These are phyloP conservation scores for Coniochaeta sp. DNA, from an alignment of 2,329 filamentous ascomycete genomes.

Conservation along the genomic window DNA sequence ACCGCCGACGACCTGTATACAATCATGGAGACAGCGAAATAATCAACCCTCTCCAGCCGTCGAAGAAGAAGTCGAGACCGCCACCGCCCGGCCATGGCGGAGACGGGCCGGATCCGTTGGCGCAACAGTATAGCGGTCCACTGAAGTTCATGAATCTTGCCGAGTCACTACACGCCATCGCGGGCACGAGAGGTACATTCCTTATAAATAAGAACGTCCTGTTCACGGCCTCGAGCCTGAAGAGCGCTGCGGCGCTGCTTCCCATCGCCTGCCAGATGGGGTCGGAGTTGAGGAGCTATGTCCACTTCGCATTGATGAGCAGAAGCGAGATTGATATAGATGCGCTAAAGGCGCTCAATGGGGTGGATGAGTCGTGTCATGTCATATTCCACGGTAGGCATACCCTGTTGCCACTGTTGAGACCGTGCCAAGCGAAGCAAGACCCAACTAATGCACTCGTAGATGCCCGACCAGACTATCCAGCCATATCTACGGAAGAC, in stretches of 20 bases:
- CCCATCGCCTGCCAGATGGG: constrained; percentile 88
- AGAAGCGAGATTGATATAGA: constrained; percentile 62
- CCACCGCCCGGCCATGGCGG: neutral
- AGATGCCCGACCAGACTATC: constrained; percentile 73
- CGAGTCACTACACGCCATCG: constrained; percentile 52
- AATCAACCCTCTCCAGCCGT: constrained; percentile 1
- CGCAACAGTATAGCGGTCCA: constrained; percentile 57
- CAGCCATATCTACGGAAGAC: constrained; percentile 59
- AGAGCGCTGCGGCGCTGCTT: constrained; percentile 64
- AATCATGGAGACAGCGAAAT: constrained; percentile 7
- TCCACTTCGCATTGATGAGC: constrained; percentile 78
- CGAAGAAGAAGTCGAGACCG: constrained; percentile 7
- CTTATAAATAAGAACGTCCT: constrained; percentile 62
- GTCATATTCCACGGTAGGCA: constrained; percentile 51
- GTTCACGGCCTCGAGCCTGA: constrained; percentile 69
- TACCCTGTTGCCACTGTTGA: neutral
- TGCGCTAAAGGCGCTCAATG: constrained; percentile 69
- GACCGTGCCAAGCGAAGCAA: neutral
- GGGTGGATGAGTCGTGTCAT: constrained; percentile 63
- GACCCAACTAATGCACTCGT: constrained; percentile 11
- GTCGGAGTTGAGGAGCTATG: constrained; percentile 56
- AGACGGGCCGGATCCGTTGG: constrained; percentile 2
- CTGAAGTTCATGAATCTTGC: constrained; percentile 63
- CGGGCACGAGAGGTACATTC: constrained; percentile 42
- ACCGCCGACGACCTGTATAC: constrained; percentile 31